Percentiles rank a stretch among this genome's conserved stretches.
Conservation (phyloP, 2,329 filamentous ascomycete genomes). For the Aspergillus thermomutatus region DNA sequence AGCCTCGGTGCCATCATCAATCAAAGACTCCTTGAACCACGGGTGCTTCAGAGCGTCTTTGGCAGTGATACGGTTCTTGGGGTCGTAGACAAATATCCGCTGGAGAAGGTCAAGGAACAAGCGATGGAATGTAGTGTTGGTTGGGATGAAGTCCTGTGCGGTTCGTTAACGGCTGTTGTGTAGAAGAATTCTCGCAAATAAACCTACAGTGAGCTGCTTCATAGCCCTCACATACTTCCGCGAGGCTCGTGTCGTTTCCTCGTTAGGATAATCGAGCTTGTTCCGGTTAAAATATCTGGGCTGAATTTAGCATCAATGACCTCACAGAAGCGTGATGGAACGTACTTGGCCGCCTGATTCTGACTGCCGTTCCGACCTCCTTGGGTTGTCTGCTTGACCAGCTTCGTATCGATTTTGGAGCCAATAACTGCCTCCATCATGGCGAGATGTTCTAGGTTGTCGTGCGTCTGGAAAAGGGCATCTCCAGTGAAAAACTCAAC, state of each 20-base stretch:
- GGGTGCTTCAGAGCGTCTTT: conserved; percentile 63
- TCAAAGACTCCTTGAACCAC: conserved; percentile 63
- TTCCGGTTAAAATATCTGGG: conserved; percentile 53
- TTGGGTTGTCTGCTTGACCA: conserved; percentile 53
- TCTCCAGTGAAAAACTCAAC: conserved; percentile 68
- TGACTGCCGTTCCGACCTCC: conserved; percentile 46
- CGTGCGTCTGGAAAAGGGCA: conserved; percentile 65
- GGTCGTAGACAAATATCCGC: conserved; percentile 65
- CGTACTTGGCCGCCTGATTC: conserved; percentile 57
- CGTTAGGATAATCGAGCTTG: conserved; percentile 62
- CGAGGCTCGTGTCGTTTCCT: conserved; percentile 60
- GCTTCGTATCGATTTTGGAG: conserved; percentile 52
- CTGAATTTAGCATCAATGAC: conserved; percentile 27
- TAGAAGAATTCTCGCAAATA: not conserved
- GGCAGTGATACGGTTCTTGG: conserved; percentile 62
- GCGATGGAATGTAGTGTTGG: conserved; percentile 57
- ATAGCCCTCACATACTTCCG: conserved; percentile 67
- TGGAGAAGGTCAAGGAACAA: conserved; percentile 61
- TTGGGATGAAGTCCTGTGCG: conserved; percentile 60
- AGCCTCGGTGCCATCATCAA: conserved; percentile 65
- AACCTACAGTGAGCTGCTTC: conserved; percentile 58
- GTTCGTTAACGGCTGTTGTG: conserved; percentile 17
- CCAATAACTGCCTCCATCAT: conserved; percentile 67
- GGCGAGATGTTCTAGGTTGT: conserved; percentile 64
- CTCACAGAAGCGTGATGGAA: conserved; percentile 20